Base-by-base conservation (phyloP, 345 rosid species). In the Linum usitatissimum region DNA sequence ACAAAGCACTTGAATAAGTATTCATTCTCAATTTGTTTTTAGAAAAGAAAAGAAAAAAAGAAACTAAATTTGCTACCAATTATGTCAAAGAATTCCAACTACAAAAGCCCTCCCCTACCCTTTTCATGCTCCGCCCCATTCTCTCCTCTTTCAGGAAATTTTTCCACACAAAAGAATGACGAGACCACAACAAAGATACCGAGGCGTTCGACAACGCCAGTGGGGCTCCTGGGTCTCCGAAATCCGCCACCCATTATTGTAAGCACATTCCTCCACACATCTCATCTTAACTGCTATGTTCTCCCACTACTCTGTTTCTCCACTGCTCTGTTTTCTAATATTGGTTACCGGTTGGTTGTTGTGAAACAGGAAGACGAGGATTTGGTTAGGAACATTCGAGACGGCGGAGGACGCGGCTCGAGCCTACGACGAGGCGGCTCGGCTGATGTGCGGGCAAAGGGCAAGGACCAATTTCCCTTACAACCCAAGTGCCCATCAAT, bases 331-430 rank as follows among this genome's bases (percentile, higher is more conserved):
- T 53, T 64, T 56, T 15, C 42, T 17, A 14, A 18, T 14, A 15
- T 21, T 20, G 6, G 8, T 18, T 17, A 3, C n/a, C n/a, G n/a
- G n/a, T n/a, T 61, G 38, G 12, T 64, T 59, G 38, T 3, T 34
- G 23, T 64, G 42, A 54, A 38, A 63, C 81, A 93, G 99, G 83
- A 93, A 93, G 79, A 93, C 97, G 0, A 84, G 99, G 67, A 90
- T 93, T 66, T 93, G 99, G 99, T 71, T 93, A 3, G 99, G 99
- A 56, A 93, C 99, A 2, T 93, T 93, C 42, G 99, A 93, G 69
- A 87, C 97, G 3, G 99, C 99, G 0, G 99, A 87, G 67, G 99
- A 93, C 36, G 99, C 99, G 0, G 99, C 99, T 0, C 71, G 87
- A 30, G 97, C 99, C 5, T 93, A 93, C 34, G 99, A 93, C 19